Base-by-base conservation (phyloP, 208 protist species). In the Wallacemonas sp. region DNA sequence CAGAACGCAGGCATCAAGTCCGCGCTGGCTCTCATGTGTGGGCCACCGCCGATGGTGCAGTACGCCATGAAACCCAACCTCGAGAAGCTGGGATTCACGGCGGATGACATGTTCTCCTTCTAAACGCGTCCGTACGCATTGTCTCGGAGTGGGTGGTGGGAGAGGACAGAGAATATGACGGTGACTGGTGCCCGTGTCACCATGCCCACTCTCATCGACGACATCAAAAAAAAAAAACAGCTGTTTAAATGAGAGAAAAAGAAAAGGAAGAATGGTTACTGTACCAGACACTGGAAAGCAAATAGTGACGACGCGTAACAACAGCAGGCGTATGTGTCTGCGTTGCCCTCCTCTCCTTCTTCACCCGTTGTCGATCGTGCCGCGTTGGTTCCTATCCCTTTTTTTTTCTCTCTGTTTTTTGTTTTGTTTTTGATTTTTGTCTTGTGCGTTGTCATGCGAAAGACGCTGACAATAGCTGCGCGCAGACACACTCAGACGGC, bases 41-140 rank as follows among this genome's bases (percentile, higher is more conserved):
- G 93, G 3, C 91, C 93, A 1, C 85, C 86, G 34, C 76, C 84
- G 24, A 96, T 97, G 91, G 37, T 94, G 34, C 75, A 94, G 66
- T 84, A 78, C 53, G 85, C 91, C 13, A 84, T 93, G 55, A 78
- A 87, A 58, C 93, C 93, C 3, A 85, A 86, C 63, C 67, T 97
- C 17, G 71, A 84, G 65, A 86, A 85, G 50, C 27, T 95, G 21
- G 87, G 92, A 19, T 94, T 86, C 70, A 80, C 73, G 0, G 33
- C 58, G 15, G 78, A 89, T 3, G 66, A 82, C 44, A 85, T 87
- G 6, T 91, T 91, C 71, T 65, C 58, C 17, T 94, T 94, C 68
- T 96, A 87, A 81, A n/a, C n/a, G n/a, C n/a, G n/a, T n/a, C n/a
- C n/a, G n/a, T n/a, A n/a, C n/a, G n/a, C n/a, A n/a, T n/a, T n/a